Base-by-base conservation (phyloP, 805 yeast genomes). In the Zygosaccharomyces rouxii region DNA sequence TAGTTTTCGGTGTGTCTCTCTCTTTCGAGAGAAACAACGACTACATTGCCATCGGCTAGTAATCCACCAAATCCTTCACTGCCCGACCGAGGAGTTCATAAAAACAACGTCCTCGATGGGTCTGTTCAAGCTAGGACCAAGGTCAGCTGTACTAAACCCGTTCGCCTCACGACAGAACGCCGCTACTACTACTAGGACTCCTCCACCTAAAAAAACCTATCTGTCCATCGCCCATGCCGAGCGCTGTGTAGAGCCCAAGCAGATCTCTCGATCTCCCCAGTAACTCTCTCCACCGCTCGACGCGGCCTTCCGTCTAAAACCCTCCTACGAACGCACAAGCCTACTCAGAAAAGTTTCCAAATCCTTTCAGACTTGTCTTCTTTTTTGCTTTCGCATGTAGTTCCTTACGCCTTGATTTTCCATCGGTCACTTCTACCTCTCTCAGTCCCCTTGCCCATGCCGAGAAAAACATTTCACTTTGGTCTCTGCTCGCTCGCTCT, bases 51-150 rank as follows among this genome's bases (percentile, higher is more conserved):
- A 58, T 56, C 52, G 54, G 63, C 63, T 58, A 58, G 63, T 57
- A 60, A 58, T 61, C 67, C 67, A 62, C 65, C 59, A 61, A 62
- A 62, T 60, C 67, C 67, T 59, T 54, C 67, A 55, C 60, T 58
- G 67, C 67, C 55, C 58, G 60, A 59, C 61, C 56, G 58, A 55
- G 60, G 62, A 58, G 57, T 60, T 62, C 57, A n/a, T 14, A 35
- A 35, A 14, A 60, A 58, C 56, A 62, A 62, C 59, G 61, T 53
- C 63, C 57, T 56, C 49, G 59, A 59, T 62, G 52, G 60, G 67
- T 57, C 67, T 60, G 64, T 62, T 62, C 67, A 60, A 64, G 67
- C 54, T 58, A 49, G 48, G 48, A 38, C 28, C 46, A 35, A 38
- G 9, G 9, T 25, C 28, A 25, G 6, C 9, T 25, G 28, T 25